Evolutionary conservation across 2,329 filamentous ascomycete species (phyloP).

Genomic region (Endocalyx cinctus): DNA sequence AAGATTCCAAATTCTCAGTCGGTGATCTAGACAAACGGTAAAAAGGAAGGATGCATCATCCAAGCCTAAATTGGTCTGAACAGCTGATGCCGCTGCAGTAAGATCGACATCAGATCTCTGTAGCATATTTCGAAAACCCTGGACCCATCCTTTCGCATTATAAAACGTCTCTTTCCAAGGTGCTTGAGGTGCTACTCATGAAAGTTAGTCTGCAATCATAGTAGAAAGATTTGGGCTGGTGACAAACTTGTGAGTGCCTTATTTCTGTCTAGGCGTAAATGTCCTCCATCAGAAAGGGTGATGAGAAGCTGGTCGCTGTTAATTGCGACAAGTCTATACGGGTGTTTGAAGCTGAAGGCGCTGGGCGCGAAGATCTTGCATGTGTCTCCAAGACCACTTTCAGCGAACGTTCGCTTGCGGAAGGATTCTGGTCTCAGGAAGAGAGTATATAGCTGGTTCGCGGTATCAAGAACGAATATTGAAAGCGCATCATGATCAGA

Average conservation of each 20-base stretch:
- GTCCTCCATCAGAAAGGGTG: constrained; percentile 73
- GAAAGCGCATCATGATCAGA: constrained; percentile 57
- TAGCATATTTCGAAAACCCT: constrained; percentile 61
- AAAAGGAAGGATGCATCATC: constrained; percentile 56
- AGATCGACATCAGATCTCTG: constrained; percentile 61
- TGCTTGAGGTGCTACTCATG: constrained; percentile 23
- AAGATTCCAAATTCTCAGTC: constrained; percentile 84
- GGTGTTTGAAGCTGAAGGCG: constrained; percentile 70
- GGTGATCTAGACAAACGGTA: constrained; percentile 85
- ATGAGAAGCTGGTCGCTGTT: constrained; percentile 71
- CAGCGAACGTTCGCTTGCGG: constrained; percentile 61
- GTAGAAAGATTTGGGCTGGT: no score
- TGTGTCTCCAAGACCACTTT: constrained; percentile 69
- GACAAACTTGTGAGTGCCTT: constrained; percentile 42
- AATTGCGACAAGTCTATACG: constrained; percentile 75
- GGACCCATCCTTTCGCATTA: constrained; percentile 67
- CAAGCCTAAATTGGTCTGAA: constrained; percentile 48
- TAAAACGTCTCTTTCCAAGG: constrained; percentile 69
- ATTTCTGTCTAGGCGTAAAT: constrained; percentile 65
- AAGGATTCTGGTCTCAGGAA: constrained; percentile 82
- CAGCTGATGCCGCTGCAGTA: constrained; percentile 61
- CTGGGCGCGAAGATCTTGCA: constrained; percentile 71
- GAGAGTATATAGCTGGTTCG: constrained; percentile 78
- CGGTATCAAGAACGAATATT: constrained; percentile 61
- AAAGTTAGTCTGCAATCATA: no score